These are phyloP conservation scores for Wilhelminamyces savonicus DNA, from an alignment of 805 yeast genomes.

Conservation along the genomic window DNA sequence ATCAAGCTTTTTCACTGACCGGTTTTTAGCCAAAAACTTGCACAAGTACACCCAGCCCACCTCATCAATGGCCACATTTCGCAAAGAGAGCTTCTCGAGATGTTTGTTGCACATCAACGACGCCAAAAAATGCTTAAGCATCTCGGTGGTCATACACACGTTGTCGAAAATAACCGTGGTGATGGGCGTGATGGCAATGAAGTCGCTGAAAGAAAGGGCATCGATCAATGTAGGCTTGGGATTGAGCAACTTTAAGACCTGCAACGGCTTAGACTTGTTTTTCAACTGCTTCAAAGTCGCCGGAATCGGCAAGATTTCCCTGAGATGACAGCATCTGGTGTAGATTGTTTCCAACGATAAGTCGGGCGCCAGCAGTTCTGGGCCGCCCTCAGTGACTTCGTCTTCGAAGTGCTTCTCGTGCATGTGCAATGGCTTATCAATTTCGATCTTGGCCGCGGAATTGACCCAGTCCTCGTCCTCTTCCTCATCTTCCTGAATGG, in stretches of 20 bases:
- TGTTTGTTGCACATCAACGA: constrained; percentile 37
- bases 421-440: constrained; percentile 66
- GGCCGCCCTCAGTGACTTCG: constrained; percentile 11
- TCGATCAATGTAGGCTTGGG: constrained; percentile 56
- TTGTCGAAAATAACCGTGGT: constrained; percentile 52
- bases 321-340: constrained; percentile 43
- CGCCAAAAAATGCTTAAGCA: constrained; percentile 44
- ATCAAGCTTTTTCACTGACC: constrained; percentile 43
- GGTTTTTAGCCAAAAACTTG: constrained; percentile 39
- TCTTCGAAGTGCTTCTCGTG: constrained; percentile 49
- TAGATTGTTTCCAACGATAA: constrained; percentile 44
- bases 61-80: constrained; percentile 50
- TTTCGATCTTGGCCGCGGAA: constrained; percentile 29
- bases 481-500: constrained; percentile 9
- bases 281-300: constrained; percentile 49
- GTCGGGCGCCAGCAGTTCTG: constrained; percentile 9
- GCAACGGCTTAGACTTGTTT: constrained; percentile 44
- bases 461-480: constrained; percentile 13
- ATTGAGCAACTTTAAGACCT: constrained; percentile 48
- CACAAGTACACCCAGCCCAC: constrained; percentile 48
- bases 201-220: constrained; percentile 51
- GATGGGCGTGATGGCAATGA: constrained; percentile 50
- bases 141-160: constrained; percentile 47
- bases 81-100: constrained; percentile 46
- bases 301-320: constrained; percentile 45